phyloP scores from a whole-genome alignment of 1,284 basidiomycete species.

The Leccinum glutinopallens region DNA sequence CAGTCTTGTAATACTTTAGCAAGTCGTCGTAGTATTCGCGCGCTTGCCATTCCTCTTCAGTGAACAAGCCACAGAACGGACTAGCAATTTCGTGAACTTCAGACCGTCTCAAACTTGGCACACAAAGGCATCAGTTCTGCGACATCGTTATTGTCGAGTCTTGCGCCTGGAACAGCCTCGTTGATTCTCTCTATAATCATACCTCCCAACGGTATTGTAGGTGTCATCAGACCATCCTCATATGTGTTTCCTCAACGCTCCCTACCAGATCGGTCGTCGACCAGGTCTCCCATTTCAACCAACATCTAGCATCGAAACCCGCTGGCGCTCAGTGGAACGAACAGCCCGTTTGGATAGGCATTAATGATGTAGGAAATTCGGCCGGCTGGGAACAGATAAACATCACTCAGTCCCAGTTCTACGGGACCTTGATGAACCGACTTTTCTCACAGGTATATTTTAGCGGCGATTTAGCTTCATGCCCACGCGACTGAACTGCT shows the following conservation, averaged over 20 bases:
- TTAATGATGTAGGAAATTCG: constrained; percentile 63
- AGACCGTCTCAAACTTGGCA: too few relatives aligned
- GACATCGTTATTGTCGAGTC: too few relatives aligned
- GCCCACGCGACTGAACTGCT: constrained; percentile 48
- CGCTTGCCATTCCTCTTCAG: constrained; percentile 54
- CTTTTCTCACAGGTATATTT: constrained; percentile 55
- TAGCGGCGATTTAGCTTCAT: constrained; percentile 36
- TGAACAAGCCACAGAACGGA: constrained; percentile 75
- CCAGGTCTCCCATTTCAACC: constrained; percentile 60
- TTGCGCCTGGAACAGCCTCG: too few relatives aligned
- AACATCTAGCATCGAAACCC: constrained; percentile 53
- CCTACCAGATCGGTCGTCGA: constrained; percentile 53
- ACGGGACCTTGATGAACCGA: constrained; percentile 51
- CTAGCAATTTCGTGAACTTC: constrained; percentile 41
- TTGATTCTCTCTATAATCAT: constrained; percentile 22
- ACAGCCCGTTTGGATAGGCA: constrained; percentile 60
- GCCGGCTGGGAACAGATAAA: constrained; percentile 51
- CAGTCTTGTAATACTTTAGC: constrained; percentile 76
- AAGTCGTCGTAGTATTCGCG: constrained; percentile 77
- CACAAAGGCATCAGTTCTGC: too few relatives aligned
- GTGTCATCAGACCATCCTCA: background rate
- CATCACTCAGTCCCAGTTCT: constrained; percentile 53
- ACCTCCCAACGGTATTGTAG: constrained; percentile 47
- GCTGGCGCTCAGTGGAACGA: constrained; percentile 48
- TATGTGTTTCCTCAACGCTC: background rate